Percentiles rank a stretch among this genome's conserved stretches.
Conservation (phyloP, 2,329 filamentous ascomycete genomes). For the Cyphellophora attinorum region DNA sequence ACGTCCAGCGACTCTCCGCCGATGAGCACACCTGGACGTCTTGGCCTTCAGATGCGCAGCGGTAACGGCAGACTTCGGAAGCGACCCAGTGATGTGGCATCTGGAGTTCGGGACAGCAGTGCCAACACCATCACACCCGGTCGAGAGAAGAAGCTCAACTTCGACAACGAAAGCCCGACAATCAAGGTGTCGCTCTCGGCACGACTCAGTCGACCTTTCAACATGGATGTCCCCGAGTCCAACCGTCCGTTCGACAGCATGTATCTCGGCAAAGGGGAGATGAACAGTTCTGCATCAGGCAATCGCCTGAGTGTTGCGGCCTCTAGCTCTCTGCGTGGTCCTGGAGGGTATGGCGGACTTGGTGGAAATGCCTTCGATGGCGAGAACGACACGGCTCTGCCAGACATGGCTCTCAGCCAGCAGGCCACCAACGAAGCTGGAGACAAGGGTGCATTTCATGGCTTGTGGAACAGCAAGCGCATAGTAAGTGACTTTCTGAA, state of each 20-base stretch:
- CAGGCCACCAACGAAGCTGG: background rate
- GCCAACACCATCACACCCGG: slow-evolving; percentile 8
- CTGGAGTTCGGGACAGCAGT: slow-evolving; percentile 3
- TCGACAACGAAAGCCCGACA: slow-evolving; percentile 14
- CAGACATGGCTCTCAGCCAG: slow-evolving; percentile 9
- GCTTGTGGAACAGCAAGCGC: slow-evolving; percentile 12
- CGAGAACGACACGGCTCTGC: slow-evolving; percentile 5
- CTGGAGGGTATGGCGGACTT: slow-evolving; percentile 4
- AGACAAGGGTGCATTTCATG: slow-evolving; percentile 1
- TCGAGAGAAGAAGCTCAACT: background rate
- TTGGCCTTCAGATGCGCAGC: slow-evolving; percentile 11
- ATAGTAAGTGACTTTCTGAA: slow-evolving; percentile 20
- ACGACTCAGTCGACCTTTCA: slow-evolving; percentile 16
- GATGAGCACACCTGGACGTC: slow-evolving; percentile 10
- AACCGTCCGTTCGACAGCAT: slow-evolving; percentile 18
- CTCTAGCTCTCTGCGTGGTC: background rate
- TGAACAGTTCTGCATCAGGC: background rate
- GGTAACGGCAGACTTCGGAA: slow-evolving; percentile 10
- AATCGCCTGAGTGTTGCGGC: slow-evolving; percentile 13
- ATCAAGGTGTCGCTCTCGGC: slow-evolving; percentile 13
- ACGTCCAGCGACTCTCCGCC: slow-evolving; percentile 6
- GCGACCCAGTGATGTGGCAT: slow-evolving; percentile 5
- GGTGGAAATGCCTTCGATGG: background rate
- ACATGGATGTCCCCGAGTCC: slow-evolving; percentile 17
- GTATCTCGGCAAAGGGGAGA: slow-evolving; percentile 14